Evolutionary conservation across 352 stramenopile genomes (phyloP).

Genomic region (Globisporangium acanthophoron): DNA sequence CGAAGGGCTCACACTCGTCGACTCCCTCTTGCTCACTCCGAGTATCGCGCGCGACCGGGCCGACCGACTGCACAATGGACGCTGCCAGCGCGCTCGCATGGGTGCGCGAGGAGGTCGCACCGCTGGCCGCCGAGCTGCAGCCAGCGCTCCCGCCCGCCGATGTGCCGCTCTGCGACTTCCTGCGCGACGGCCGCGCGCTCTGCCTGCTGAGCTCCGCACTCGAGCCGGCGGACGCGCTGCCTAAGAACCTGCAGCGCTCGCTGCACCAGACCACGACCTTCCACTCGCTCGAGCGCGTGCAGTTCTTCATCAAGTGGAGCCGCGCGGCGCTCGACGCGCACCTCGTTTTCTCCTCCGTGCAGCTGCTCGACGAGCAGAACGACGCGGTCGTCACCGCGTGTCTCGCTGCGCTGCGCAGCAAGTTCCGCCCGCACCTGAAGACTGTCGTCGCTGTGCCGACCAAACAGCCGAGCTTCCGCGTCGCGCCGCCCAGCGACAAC

Average conservation of each 20-base stretch:
- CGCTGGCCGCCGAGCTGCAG: slow-evolving; percentile 21
- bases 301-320: slow-evolving; percentile 85
- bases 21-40: not conserved
- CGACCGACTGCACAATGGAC: slow-evolving; percentile 3
- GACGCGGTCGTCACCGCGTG: slow-evolving; percentile 51
- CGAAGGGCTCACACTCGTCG: not conserved
- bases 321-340: slow-evolving; percentile 60
- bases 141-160: slow-evolving; percentile 24
- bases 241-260: slow-evolving; percentile 68
- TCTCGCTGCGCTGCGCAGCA: slow-evolving; percentile 51
- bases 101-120: slow-evolving; percentile 49
- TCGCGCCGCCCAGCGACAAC: slow-evolving; percentile 6
- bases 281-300: slow-evolving; percentile 76
- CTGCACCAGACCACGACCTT: slow-evolving; percentile 70
- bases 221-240: slow-evolving; percentile 28
- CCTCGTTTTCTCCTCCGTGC: slow-evolving; percentile 70
- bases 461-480: slow-evolving; percentile 2
- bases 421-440: slow-evolving; percentile 34
- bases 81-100: slow-evolving; percentile 31
- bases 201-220: slow-evolving; percentile 55
- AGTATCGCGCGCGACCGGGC: not conserved
- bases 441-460: not conserved
- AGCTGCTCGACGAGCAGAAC: slow-evolving; percentile 78
- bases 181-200: slow-evolving; percentile 73
- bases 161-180: slow-evolving; percentile 50